Base-by-base conservation (phyloP, 1,139 yeast genomes). In the Yamadazyma membranifaciens region DNA sequence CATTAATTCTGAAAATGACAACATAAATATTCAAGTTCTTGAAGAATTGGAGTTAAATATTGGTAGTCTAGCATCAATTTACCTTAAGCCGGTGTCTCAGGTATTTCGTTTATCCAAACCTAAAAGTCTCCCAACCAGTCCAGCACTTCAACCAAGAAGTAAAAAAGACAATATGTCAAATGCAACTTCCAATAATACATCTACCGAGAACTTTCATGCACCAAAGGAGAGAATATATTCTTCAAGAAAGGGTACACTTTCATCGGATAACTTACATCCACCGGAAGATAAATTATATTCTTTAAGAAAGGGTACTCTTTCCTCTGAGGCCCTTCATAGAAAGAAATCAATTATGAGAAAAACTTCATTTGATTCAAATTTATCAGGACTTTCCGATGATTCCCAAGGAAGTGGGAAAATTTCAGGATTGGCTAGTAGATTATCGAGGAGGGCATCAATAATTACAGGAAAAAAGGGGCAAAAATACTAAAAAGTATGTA, bases 11-110 rank as follows among this genome's bases (percentile, higher is more conserved):
- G 84, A 86, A 32, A 82, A 81, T 41, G 92, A 87, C 38, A 78
- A 78, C 43, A 69, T 89, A 46, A 92, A 87, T 47, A 83, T 87
- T 1, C 65, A 65, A 1, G 75, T 85, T 10, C 60, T 89, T 35
- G 95, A 87, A 52, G 97, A 91, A 55, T 67, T 91, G 41, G 95
- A 87, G 51, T 68, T 91, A 48, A 82, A 80, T 47, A 81, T 91
- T 31, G 97, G 97, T 1, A 70, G 89, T 0, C 65, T 91, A 41
- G 91, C 95, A 0, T 84, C 95, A 0, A 81, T 91, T 22, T 91
- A 89, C 54, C 67, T 89, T 49, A 87, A 88, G 52, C 95, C 97
- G 0, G 83, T 87, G 5, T 75, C 76, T 17, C 87, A 80, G 49
- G 89, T 91, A 1, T 89, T 91, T 65, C 67, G 95, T 32, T 63